These are phyloP conservation scores for Starmerella asiatica DNA, from an alignment of 805 yeast genomes.

Conservation along the genomic window DNA sequence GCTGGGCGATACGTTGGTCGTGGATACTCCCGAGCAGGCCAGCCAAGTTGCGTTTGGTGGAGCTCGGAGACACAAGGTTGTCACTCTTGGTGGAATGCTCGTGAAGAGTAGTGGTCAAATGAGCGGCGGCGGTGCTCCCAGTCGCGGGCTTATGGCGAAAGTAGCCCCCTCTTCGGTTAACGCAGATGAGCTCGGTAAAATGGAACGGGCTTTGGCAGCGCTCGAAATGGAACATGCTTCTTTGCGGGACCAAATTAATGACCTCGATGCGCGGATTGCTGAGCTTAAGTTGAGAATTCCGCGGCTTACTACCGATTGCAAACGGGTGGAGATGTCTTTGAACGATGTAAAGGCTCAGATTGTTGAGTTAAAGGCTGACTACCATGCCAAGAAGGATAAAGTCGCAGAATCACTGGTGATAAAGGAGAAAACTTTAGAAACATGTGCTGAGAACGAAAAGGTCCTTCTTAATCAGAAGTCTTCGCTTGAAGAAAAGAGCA, in stretches of 20 bases:
- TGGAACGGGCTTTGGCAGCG: constrained; percentile 12
- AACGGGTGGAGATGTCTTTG: constrained; percentile 44
- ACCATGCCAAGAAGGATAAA: background rate
- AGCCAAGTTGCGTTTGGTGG: constrained; percentile 75
- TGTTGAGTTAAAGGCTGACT: background rate
- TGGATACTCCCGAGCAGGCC: constrained; percentile 64
- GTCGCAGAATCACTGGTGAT: constrained; percentile 33
- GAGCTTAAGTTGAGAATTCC: constrained; percentile 42
- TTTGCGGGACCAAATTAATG: constrained; percentile 21
- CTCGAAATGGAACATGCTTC: constrained; percentile 13
- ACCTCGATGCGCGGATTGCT: constrained; percentile 35
- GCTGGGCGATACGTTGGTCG: constrained; percentile 76
- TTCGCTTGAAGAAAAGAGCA: constrained; percentile 40
- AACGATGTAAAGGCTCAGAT: constrained; percentile 32
- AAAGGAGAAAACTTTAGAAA: constrained; percentile 35
- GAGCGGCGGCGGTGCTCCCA: constrained; percentile 81
- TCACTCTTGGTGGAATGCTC: constrained; percentile 80
- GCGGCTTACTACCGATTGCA: constrained; percentile 42
- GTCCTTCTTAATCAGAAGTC: constrained; percentile 22
- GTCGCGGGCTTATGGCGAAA: constrained; percentile 57
- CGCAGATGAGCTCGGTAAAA: constrained; percentile 13
- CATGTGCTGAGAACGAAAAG: background rate
- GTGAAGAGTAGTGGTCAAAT: constrained; percentile 90
- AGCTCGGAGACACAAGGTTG: constrained; percentile 64
- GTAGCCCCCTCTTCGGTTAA: constrained; percentile 2